These are phyloP conservation scores for Mucor circinelloides DNA, from an alignment of 371 early-diverging fungal genomes.

Conservation along the genomic window DNA sequence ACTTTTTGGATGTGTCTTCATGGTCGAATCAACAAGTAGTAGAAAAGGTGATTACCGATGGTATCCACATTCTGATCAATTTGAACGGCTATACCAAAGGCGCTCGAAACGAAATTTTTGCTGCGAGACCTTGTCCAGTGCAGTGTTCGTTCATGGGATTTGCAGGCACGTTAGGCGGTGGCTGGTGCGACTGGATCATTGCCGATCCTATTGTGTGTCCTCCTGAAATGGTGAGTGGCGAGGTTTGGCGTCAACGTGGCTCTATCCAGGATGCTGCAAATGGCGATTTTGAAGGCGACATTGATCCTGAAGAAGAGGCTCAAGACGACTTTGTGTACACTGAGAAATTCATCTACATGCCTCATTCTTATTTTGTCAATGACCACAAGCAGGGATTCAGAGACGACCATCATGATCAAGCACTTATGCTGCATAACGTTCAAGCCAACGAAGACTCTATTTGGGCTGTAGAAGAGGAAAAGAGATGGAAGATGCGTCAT, in stretches of 20 bases:
- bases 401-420: conserved; percentile 57
- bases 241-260: conserved; percentile 57
- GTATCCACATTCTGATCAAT: conserved; percentile 87
- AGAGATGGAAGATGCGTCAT: conserved; percentile 83
- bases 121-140: conserved; percentile 87
- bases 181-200: conserved; percentile 93
- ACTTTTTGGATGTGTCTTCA: conserved; percentile 75
- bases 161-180: conserved; percentile 88
- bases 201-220: conserved; percentile 90
- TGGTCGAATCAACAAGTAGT: conserved; percentile 83
- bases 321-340: conserved; percentile 77
- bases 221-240: conserved; percentile 77
- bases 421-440: conserved; percentile 12
- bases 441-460: conserved; percentile 30
- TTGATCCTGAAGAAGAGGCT: conserved; percentile 69
- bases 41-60: conserved; percentile 72
- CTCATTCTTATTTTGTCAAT: conserved; percentile 90
- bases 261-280: background rate
- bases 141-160: conserved; percentile 94
- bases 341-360: conserved; percentile 92
- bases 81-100: conserved; percentile 95
- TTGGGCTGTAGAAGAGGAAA: conserved; percentile 82
- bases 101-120: conserved; percentile 92
- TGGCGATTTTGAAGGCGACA: conserved; percentile 70
- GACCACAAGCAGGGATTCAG: conserved; percentile 93